A percentile compares a stretch with the other conserved stretches of the same genome.
phyloP scores from a whole-genome alignment of 179 eudicot species.

The Nepenthes alata region DNA sequence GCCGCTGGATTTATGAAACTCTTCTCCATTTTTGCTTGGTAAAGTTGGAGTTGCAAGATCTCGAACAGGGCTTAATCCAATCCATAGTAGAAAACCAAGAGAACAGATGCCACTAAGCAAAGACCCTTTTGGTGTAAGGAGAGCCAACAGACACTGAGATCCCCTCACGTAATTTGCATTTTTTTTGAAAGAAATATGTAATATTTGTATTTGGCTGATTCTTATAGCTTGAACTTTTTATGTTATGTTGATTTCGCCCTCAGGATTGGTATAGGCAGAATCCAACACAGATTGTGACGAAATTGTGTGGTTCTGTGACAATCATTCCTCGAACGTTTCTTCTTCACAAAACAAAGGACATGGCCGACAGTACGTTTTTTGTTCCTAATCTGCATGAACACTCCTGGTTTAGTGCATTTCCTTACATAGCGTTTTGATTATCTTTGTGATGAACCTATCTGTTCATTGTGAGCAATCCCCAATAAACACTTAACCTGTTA shows the following conservation, averaged over 20 bases:
- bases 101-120: too few species aligned
- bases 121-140: too few species aligned
- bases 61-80: too few species aligned
- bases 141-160: too few species aligned
- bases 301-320: conserved; percentile 69
- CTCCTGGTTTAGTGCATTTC: neutral
- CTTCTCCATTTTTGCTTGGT: too few species aligned
- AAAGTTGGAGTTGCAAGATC: too few species aligned
- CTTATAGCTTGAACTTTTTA: neutral
- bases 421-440: neutral
- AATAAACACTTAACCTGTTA: too few species aligned
- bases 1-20: too few species aligned
- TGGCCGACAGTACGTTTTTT: conserved; percentile 35
- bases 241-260: neutral
- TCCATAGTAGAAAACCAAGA: too few species aligned
- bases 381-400: neutral
- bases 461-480: too few species aligned
- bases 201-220: neutral
- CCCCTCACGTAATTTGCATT: neutral
- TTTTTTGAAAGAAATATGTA: neutral
- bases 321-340: conserved; percentile 66
- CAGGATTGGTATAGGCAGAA: conserved; percentile 75
- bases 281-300: conserved; percentile 63
- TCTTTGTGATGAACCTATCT: too few species aligned
- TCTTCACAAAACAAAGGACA: conserved; percentile 65